Percentiles rank a stretch among this genome's conserved stretches.
Conservation (phyloP, 148 eudicot genomes). For the Heliosperma pusillum region DNA sequence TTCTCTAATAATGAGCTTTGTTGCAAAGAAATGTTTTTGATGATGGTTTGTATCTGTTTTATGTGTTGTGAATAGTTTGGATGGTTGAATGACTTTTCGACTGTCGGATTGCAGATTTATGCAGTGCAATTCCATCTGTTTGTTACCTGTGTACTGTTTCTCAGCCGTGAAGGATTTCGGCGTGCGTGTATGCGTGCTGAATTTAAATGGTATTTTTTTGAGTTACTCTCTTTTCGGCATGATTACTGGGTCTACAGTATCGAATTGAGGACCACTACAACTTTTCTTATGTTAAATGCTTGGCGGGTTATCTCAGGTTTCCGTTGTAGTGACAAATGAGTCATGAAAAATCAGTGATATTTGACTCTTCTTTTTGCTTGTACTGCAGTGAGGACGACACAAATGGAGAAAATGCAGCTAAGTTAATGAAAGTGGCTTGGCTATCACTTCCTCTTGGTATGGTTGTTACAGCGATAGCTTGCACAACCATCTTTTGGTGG, state of each 20-base stretch:
- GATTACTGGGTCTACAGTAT: neutral
- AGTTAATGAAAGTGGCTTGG: slow-evolving; percentile 87
- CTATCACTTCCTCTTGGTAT: slow-evolving; percentile 77
- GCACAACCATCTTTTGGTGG: slow-evolving; percentile 82
- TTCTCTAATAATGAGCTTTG: neutral
- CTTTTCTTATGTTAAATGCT: neutral
- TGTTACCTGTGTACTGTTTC: slow-evolving; percentile 78
- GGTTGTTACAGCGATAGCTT: slow-evolving; percentile 52
- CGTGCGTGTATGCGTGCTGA: slow-evolving; percentile 95
- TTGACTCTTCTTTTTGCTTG: neutral
- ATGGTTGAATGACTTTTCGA: neutral
- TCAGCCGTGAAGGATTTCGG: slow-evolving; percentile 95
- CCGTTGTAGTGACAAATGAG: neutral
- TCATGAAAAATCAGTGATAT: neutral
- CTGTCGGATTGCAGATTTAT: slow-evolving; percentile 60
- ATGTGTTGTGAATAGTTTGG: neutral
- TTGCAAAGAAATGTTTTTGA: neutral
- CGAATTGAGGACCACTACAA: neutral
- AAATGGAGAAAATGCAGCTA: slow-evolving; percentile 49
- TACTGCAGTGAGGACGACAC: slow-evolving; percentile 62
- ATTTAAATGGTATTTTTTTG: slow-evolving; percentile 52
- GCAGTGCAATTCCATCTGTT: slow-evolving; percentile 96
- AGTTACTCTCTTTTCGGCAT: neutral
- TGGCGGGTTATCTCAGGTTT: neutral
- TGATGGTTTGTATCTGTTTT: neutral